phyloP scores from a whole-genome alignment of 2,329 filamentous ascomycete species.

The Sporothrix humicola region DNA sequence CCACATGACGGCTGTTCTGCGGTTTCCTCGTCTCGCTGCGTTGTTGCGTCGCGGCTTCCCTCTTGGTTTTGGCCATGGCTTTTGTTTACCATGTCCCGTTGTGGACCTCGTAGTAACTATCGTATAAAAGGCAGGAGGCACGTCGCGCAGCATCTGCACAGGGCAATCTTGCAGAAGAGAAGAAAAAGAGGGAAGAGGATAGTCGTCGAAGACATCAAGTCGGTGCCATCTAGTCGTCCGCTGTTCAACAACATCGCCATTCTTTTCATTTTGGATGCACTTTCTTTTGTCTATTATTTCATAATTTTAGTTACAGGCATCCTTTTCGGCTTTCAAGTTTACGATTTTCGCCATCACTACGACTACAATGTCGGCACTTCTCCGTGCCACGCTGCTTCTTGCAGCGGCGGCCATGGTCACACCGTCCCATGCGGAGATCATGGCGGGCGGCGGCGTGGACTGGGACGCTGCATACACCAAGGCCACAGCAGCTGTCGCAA shows the following conservation, averaged over 20 bases:
- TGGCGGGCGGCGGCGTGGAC: conserved; percentile 39
- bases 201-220: neutral
- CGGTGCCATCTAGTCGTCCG: neutral
- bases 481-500: conserved; percentile 68
- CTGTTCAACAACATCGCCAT: no score
- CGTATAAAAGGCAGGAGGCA: conserved; percentile 18
- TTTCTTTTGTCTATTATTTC: neutral
- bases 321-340: neutral
- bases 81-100: conserved; percentile 6
- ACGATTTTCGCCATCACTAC: neutral
- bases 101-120: neutral
- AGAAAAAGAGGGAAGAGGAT: neutral
- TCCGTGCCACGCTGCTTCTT: conserved; percentile 41
- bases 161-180: neutral
- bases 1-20: neutral
- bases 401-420: conserved; percentile 23
- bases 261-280: neutral
- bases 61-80: neutral
- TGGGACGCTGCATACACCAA: conserved; percentile 75
- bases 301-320: neutral
- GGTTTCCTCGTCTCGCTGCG: neutral
- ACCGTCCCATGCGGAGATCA: conserved; percentile 26
- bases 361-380: neutral
- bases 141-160: neutral
- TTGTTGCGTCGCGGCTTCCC: neutral